Percentiles rank a stretch among this genome's conserved stretches.
These are phyloP conservation scores for Francoa sonchifolia DNA, from an alignment of 441 rosid genomes.

Conservation along the genomic window DNA sequence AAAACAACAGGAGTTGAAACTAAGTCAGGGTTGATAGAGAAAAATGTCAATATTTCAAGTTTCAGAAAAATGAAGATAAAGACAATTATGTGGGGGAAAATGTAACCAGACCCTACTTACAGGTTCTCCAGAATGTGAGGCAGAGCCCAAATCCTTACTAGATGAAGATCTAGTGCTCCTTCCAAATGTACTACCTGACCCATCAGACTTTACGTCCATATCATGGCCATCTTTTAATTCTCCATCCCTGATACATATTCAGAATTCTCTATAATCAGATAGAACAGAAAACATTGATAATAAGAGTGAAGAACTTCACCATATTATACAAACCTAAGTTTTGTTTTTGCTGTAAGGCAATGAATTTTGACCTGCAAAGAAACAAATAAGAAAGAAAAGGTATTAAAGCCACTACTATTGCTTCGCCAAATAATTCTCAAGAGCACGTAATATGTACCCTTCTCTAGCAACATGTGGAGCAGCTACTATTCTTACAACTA, in stretches of 20 bases:
- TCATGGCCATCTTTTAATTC: slow-evolving; percentile 20
- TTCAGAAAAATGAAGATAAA: not conserved
- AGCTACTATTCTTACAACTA: too few species aligned
- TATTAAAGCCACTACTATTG: not conserved
- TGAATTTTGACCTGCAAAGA: slow-evolving; percentile 39
- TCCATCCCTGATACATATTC: slow-evolving; percentile 23
- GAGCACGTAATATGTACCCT: too few species aligned
- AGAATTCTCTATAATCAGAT: not conserved
- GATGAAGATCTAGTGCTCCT: slow-evolving; percentile 18
- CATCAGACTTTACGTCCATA: slow-evolving; percentile 26
- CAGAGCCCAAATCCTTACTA: slow-evolving; percentile 20
- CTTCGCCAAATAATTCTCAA: not conserved
- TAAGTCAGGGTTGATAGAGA: too few species aligned
- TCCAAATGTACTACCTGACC: slow-evolving; percentile 16
- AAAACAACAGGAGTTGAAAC: too few species aligned
- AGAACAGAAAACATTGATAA: not conserved
- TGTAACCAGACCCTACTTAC: slow-evolving; percentile 19
- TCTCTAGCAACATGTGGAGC: too few species aligned
- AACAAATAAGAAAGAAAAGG: not conserved
- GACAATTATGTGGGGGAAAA: not conserved
- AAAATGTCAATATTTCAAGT: not conserved
- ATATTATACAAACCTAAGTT: slow-evolving; percentile 26
- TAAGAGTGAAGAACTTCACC: not conserved
- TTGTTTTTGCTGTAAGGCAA: slow-evolving; percentile 38
- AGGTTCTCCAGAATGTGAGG: slow-evolving; percentile 16